These are phyloP conservation scores for Saccharomycopsis sp. DNA, from an alignment of 805 yeast genomes.

Conservation along the genomic window DNA sequence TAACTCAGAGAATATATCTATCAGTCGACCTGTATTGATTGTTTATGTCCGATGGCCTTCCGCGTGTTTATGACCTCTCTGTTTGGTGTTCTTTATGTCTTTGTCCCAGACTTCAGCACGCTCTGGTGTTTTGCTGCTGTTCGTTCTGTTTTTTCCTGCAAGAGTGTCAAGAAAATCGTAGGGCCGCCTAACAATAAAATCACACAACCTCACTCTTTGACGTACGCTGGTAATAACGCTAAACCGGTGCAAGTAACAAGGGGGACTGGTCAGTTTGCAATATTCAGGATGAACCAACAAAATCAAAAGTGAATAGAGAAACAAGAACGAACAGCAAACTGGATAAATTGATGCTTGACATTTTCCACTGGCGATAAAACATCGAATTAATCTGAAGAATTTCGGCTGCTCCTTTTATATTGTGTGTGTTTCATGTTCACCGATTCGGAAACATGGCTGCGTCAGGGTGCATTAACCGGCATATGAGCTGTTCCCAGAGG, in stretches of 20 bases:
- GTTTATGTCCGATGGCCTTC: no score
- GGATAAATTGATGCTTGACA: not conserved
- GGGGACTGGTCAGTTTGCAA: not conserved
- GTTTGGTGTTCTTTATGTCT: no score
- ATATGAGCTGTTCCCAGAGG: not conserved
- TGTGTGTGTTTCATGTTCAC: conserved; percentile 2
- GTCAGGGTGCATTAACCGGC: not conserved
- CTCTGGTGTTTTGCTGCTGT: not conserved
- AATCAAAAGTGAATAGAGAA: not conserved
- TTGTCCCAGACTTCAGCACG: not conserved
- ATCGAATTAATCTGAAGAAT: not conserved
- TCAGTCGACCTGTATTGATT: no score
- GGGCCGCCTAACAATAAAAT: not conserved
- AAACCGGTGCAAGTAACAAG: not conserved
- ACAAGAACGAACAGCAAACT: not conserved
- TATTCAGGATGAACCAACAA: not conserved
- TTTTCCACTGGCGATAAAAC: not conserved
- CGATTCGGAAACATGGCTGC: not conserved
- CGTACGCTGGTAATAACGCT: not conserved
- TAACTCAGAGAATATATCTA: no score
- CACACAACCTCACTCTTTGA: not conserved
- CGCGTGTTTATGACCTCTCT: no score
- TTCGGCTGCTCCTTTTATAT: not conserved
- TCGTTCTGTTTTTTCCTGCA: not conserved
- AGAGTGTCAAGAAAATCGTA: not conserved